Percentiles rank a stretch among this genome's conserved stretches.
Conservation (phyloP, 352 stramenopile species). For the Globisporangium apiculatum region DNA sequence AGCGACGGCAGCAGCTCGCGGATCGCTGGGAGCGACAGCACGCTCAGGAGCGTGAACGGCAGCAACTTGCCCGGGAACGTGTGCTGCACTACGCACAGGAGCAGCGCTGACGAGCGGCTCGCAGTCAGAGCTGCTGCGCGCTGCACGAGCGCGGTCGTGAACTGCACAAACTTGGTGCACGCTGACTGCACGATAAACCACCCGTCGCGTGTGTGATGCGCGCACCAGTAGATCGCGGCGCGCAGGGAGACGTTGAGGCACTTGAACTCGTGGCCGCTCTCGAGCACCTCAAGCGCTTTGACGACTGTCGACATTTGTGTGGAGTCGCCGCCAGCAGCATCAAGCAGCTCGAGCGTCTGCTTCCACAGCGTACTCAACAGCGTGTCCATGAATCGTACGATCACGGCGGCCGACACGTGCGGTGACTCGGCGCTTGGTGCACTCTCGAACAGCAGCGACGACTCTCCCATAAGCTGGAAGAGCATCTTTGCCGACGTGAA, state of each 20-base stretch:
- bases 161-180: conserved; percentile 46
- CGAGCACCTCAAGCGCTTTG: conserved; percentile 37
- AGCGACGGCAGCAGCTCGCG: conserved; percentile 30
- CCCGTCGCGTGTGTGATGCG: conserved; percentile 27
- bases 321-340: not conserved
- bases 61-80: conserved; percentile 68
- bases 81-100: conserved; percentile 37
- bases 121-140: conserved; percentile 12
- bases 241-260: conserved; percentile 75
- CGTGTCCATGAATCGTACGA: conserved; percentile 44
- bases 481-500: conserved; percentile 82
- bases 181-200: conserved; percentile 56
- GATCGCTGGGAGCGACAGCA: conserved; percentile 55
- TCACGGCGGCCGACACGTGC: conserved; percentile 11
- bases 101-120: conserved; percentile 5
- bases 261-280: conserved; percentile 61
- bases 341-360: conserved; percentile 22
- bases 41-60: conserved; percentile 64
- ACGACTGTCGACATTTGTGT: not conserved
- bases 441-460: conserved; percentile 17
- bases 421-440: conserved; percentile 6
- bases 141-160: conserved; percentile 32
- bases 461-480: conserved; percentile 72
- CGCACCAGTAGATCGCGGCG: conserved; percentile 71
- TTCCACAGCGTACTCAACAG: conserved; percentile 50